Evolutionary conservation across 2,329 filamentous ascomycete genomes (phyloP), one percentile per base, ranked within the genome.

Genomic region (Salinomyces thailandicus): DNA sequence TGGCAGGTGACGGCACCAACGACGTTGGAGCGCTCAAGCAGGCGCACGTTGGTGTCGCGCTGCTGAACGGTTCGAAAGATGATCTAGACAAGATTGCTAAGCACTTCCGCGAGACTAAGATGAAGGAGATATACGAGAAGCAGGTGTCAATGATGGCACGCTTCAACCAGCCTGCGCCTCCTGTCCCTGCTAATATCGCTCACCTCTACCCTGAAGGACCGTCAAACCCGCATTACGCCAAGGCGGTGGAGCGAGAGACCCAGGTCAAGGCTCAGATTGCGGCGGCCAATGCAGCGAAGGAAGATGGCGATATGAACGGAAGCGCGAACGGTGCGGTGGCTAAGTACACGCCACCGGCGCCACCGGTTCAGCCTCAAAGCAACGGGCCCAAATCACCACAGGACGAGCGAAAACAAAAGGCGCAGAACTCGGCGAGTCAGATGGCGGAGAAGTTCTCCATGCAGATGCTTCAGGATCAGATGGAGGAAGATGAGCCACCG

Each of bases 81-180:
- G 91, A 96, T 58, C 73, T 98, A 36, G 80, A 79, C 38, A 86
- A 81, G 59, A 98, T 98, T 51, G 81, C 83, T 17, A 91, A 96
- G 56, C 87, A 98, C 62, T 80, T 82, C 54, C 81, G 91, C 50
- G 93, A 86, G 61, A 93, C 81, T 27, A 93, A 86, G 71, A 93
- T 98, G 84, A 96, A 95, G 72, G 87, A 95, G 47, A 76, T 98
- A 46, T 98, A 98, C 59, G 85, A 96, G 67, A 96, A 98, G 70
- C 91, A 98, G 61, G 74, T 82, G 38, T 69, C 79, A 31, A 72
- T 98, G 60, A 95, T 98, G 85, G 75, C 81, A 57, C 77, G 89
- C 46, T 98, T 96, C 73, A 94, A 93, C 59, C 87, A 95, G 61
- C 85, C 87, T 11, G 61, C 77, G 2, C 91, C 91, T n/a, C 91